Conservation (phyloP, 2,329 filamentous ascomycete genomes). For the Fusarium verticillioides region DNA sequence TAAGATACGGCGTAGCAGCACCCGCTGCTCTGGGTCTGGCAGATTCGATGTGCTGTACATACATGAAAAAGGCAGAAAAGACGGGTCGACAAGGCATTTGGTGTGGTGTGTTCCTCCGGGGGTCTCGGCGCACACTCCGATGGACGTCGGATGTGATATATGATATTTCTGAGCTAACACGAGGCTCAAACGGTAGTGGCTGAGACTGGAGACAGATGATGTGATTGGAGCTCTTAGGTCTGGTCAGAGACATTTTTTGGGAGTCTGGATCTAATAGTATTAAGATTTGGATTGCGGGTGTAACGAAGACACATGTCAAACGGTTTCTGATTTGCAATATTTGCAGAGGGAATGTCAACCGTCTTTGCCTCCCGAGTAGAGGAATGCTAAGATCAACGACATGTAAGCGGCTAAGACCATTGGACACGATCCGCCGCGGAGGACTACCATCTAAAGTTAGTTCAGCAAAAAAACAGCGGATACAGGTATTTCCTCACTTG, state of each 20-base stretch:
- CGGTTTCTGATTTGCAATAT: slow-evolving; percentile 22
- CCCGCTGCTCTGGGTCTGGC: slow-evolving; percentile 24
- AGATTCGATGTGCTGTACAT: neutral
- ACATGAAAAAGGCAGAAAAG: neutral
- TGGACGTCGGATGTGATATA: slow-evolving; percentile 30
- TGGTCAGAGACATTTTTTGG: neutral
- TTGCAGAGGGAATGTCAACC: slow-evolving; percentile 24
- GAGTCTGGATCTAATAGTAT: neutral
- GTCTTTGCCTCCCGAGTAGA: slow-evolving; percentile 23
- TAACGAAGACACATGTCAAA: slow-evolving; percentile 21
- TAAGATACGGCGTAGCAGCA: slow-evolving; percentile 8
- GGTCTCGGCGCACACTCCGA: neutral
- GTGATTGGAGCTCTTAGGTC: neutral
- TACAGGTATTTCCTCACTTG: neutral
- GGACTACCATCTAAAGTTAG: neutral
- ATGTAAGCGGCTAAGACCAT: neutral
- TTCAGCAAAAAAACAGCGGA: neutral
- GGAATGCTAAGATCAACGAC: slow-evolving; percentile 23
- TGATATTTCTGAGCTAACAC: neutral
- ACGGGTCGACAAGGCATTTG: neutral
- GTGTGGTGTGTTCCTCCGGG: neutral
- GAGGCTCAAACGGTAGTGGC: slow-evolving; percentile 26
- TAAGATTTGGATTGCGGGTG: slow-evolving; percentile 4
- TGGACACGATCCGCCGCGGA: neutral
- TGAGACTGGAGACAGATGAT: neutral